Percentiles rank a stretch among this genome's conserved stretches.
These are phyloP conservation scores for Boletus pseudo-olivaceus DNA, from an alignment of 768 basidiomycete genomes.

Conservation along the genomic window DNA sequence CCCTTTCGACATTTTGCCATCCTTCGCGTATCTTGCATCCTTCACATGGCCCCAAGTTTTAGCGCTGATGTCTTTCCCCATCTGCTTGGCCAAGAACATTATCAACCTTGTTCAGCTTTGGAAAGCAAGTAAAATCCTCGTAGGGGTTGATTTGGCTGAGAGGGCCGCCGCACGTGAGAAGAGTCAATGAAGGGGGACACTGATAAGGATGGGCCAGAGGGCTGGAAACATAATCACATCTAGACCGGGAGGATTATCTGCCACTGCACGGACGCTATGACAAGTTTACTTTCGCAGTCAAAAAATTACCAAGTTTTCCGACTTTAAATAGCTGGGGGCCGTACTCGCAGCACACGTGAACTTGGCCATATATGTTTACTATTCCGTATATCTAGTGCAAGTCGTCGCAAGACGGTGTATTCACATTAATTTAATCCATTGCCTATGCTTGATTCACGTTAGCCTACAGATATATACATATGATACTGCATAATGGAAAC, in stretches of 20 bases:
- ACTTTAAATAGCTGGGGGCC: conserved; percentile 1
- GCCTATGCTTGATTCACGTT: conserved; percentile 3
- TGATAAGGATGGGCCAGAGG: neutral
- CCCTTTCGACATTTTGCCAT: conserved; percentile 19
- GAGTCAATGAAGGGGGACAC: conserved; percentile 5
- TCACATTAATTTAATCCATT: conserved; percentile 2
- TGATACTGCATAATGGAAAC: conserved; percentile 13
- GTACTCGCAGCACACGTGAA: conserved; percentile 3
- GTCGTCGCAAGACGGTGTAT: conserved; percentile 15
- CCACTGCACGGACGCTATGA: conserved; percentile 3
- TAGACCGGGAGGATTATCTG: conserved; percentile 12
- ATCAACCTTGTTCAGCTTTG: conserved; percentile 96
- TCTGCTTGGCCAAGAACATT: conserved; percentile 81
- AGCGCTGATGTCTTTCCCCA: conserved; percentile 57
- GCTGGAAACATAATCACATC: conserved; percentile 6
- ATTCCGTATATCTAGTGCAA: conserved; percentile 1
- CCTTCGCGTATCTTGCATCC: conserved; percentile 12
- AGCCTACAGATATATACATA: conserved; percentile 11
- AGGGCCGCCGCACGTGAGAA: conserved; percentile 59
- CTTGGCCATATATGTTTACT: conserved; percentile 6
- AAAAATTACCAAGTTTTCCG: conserved; percentile 10
- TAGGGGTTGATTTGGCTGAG: conserved; percentile 90
- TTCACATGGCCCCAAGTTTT: conserved; percentile 78
- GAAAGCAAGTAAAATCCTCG: conserved; percentile 95
- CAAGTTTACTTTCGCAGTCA: conserved; percentile 7